A percentile compares a stretch with the other conserved stretches of the same genome.
phyloP scores from a whole-genome alignment of 768 basidiomycete genomes.

The Podaxis sp. region DNA sequence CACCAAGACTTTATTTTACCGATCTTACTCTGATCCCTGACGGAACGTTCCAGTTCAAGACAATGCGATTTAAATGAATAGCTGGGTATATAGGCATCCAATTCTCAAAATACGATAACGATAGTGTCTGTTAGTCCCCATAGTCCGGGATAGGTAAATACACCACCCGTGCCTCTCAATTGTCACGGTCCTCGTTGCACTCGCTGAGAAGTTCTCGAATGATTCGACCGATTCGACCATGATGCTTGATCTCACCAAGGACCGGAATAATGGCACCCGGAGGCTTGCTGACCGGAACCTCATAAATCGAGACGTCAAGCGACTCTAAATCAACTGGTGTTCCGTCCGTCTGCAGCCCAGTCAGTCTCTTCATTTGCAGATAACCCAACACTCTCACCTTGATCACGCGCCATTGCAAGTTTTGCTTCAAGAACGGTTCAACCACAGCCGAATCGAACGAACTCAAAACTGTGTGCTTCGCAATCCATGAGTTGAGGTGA shows the following conservation, averaged over 20 bases:
- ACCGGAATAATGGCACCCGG: neutral
- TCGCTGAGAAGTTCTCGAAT: neutral
- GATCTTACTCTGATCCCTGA: neutral
- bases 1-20: neutral
- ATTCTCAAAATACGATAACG: too few species aligned
- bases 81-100: too few species aligned
- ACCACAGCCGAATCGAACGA: slow-evolving; percentile 34
- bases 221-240: neutral
- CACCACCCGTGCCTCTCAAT: too few species aligned
- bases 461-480: slow-evolving; percentile 22
- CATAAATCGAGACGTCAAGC: neutral
- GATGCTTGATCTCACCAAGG: neutral
- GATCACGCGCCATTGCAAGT: slow-evolving; percentile 39
- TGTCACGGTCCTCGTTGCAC: neutral
- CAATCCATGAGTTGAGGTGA: slow-evolving; percentile 34
- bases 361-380: neutral
- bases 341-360: slow-evolving; percentile 4
- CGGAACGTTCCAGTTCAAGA: slow-evolving; percentile 5
- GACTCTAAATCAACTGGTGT: neutral
- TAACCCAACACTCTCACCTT: slow-evolving; percentile 17
- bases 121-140: too few species aligned
- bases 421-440: slow-evolving; percentile 34
- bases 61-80: neutral
- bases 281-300: slow-evolving; percentile 3
- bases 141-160: too few species aligned